Percentiles rank a stretch among this genome's conserved stretches.
Evolutionary conservation across 306 rosid genomes (phyloP).

Genomic region (Quercus mongolica): DNA sequence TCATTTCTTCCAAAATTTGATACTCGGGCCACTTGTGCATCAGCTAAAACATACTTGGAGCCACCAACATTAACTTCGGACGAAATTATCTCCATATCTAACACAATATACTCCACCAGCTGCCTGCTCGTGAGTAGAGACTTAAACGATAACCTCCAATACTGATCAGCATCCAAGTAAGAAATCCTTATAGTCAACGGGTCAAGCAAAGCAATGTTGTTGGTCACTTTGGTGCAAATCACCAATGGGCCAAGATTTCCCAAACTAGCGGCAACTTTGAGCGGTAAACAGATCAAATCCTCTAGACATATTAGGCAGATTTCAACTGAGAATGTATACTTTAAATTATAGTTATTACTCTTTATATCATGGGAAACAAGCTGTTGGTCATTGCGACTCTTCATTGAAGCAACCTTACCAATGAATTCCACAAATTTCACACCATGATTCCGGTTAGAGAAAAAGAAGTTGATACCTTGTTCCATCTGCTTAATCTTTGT

Average conservation of each 20-base stretch:
- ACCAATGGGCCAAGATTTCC: conserved; percentile 76
- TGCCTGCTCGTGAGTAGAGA: conserved; percentile 61
- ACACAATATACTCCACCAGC: conserved; percentile 64
- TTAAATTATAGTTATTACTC: conserved; percentile 55
- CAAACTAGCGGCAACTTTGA: conserved; percentile 47
- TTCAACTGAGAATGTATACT: conserved; percentile 71
- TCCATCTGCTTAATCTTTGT: no score
- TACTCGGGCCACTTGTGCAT: conserved; percentile 69
- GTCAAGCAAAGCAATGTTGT: conserved; percentile 62
- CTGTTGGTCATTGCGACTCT: conserved; percentile 47
- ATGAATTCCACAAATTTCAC: conserved; percentile 63
- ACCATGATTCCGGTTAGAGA: conserved; percentile 60
- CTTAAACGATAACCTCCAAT: conserved; percentile 62
- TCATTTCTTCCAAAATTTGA: conserved; percentile 76
- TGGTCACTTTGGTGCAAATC: conserved; percentile 72
- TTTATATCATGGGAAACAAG: conserved; percentile 70
- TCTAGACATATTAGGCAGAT: conserved; percentile 66
- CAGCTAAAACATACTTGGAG: conserved; percentile 52
- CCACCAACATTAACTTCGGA: conserved; percentile 52
- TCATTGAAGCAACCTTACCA: conserved; percentile 50
- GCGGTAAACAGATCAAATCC: conserved; percentile 74
- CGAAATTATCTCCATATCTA: conserved; percentile 46
- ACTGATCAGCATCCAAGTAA: conserved; percentile 67
- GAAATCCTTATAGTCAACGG: conserved; percentile 59
- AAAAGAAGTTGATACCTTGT: conserved; percentile 70